These are phyloP conservation scores for Xerocomellus amylosporus DNA, from an alignment of 768 basidiomycete species.

Conservation along the genomic window DNA sequence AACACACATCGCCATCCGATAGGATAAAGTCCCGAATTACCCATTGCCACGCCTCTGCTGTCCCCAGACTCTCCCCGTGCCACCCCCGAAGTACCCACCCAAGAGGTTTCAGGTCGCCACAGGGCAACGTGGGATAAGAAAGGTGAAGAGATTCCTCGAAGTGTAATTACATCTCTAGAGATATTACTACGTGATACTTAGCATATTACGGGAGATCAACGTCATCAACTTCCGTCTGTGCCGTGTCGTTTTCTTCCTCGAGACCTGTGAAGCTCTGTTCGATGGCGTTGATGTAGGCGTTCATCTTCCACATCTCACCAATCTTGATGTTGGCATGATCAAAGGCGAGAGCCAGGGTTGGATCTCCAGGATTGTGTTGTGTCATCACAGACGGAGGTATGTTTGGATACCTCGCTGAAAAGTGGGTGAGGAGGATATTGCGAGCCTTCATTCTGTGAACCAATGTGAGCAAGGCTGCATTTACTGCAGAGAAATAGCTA, in stretches of 20 bases:
- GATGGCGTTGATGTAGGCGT: slow-evolving; percentile 69
- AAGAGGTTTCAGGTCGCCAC: slow-evolving; percentile 2
- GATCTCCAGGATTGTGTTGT: slow-evolving; percentile 29
- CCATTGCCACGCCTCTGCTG: slow-evolving; percentile 35
- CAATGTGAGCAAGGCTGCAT: neutral
- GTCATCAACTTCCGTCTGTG: slow-evolving; percentile 14
- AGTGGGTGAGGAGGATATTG: slow-evolving; percentile 89
- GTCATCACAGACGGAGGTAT: slow-evolving; percentile 51
- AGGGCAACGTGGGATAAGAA: slow-evolving; percentile 24
- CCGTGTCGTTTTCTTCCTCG: slow-evolving; percentile 39
- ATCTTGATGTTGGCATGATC: slow-evolving; percentile 73
- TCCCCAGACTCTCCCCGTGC: slow-evolving; percentile 10
- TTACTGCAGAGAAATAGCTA: slow-evolving; percentile 17
- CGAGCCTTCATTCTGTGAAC: slow-evolving; percentile 73
- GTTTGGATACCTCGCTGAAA: slow-evolving; percentile 91
- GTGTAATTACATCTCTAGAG: slow-evolving; percentile 56
- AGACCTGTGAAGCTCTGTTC: slow-evolving; percentile 59
- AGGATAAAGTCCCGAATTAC: slow-evolving; percentile 35
- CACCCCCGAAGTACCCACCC: slow-evolving; percentile 3
- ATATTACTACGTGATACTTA: slow-evolving; percentile 3
- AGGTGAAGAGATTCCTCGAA: slow-evolving; percentile 43
- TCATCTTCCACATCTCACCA: slow-evolving; percentile 83
- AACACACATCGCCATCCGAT: slow-evolving; percentile 20
- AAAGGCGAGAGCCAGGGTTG: slow-evolving; percentile 72
- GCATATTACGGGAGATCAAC: slow-evolving; percentile 21